Evolutionary conservation across 192 early-diverging fungal species (phyloP).

Genomic region (Rhizophagus sp.): DNA sequence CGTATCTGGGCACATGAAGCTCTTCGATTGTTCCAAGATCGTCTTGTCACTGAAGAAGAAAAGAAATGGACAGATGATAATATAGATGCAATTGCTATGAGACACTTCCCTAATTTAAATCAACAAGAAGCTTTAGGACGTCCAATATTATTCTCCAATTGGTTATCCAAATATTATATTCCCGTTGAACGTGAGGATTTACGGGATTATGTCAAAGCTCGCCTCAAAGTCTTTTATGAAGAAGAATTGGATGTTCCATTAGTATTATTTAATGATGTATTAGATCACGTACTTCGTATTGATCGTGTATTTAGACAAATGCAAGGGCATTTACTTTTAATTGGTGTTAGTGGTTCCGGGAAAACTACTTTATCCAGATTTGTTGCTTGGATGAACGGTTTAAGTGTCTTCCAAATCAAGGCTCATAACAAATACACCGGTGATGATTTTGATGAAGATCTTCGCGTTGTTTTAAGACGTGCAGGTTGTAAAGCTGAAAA

Average conservation of each 20-base stretch:
- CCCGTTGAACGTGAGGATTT: slow-evolving; percentile 87
- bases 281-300: slow-evolving; percentile 97
- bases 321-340: slow-evolving; percentile 97
- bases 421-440: slow-evolving; percentile 97
- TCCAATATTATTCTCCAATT: slow-evolving; percentile 97
- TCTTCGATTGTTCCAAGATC: slow-evolving; percentile 97
- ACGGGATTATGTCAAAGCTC: slow-evolving; percentile 89
- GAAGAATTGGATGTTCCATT: slow-evolving; percentile 98
- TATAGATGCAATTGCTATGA: slow-evolving; percentile 79
- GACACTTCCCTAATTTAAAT: slow-evolving; percentile 88
- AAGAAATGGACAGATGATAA: slow-evolving; percentile 88
- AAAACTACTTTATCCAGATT: slow-evolving; percentile 99
- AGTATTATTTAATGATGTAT: slow-evolving; percentile 95
- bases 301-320: slow-evolving; percentile 97
- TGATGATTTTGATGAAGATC: slow-evolving; percentile 98
- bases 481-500: slow-evolving; percentile 97
- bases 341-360: slow-evolving; percentile 96
- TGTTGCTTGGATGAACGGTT: slow-evolving; percentile 99
- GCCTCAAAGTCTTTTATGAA: slow-evolving; percentile 98
- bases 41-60: slow-evolving; percentile 87
- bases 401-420: slow-evolving; percentile 94
- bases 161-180: slow-evolving; percentile 92
- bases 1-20: slow-evolving; percentile 99
- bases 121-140: slow-evolving; percentile 68
- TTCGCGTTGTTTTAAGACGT: slow-evolving; percentile 84